A percentile compares a stretch with the other conserved stretches of the same genome.
phyloP scores from a whole-genome alignment of 2,329 filamentous ascomycete species.

The Diaporthe sp. region DNA sequence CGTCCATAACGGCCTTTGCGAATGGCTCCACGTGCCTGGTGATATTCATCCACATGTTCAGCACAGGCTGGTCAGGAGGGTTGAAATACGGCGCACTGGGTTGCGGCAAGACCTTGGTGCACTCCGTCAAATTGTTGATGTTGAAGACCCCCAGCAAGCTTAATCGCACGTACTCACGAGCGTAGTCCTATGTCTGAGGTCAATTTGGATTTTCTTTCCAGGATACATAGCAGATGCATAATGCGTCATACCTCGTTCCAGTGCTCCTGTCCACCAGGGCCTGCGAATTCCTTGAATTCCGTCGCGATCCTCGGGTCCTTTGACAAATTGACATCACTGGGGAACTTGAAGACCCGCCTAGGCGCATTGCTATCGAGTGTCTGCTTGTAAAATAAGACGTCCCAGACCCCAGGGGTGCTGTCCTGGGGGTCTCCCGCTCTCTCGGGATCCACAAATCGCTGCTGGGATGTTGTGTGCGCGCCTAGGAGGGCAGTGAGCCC shows the following conservation, averaged over 20 bases:
- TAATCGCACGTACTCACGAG: conserved; percentile 57
- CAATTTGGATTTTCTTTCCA: not conserved
- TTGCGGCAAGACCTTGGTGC: conserved; percentile 52
- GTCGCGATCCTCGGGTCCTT: conserved; percentile 16
- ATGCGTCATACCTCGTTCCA: conserved; percentile 26
- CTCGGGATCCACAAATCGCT: conserved; percentile 56
- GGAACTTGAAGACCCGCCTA: conserved; percentile 50
- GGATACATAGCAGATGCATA: fast-evolving
- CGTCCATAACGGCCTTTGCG: conserved; percentile 19
- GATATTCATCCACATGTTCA: conserved; percentile 23
- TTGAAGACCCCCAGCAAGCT: conserved; percentile 59
- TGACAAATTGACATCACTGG: conserved; percentile 24
- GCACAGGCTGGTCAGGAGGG: conserved; percentile 9
- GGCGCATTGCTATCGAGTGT: conserved; percentile 49
- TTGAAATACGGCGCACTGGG: conserved; percentile 16
- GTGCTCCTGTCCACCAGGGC: conserved; percentile 8
- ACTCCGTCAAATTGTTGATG: conserved; percentile 59
- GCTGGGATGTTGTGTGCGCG: conserved; percentile 65
- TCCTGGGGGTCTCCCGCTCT: conserved; percentile 62
- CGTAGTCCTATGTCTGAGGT: conserved; percentile 44
- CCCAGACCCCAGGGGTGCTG: conserved; percentile 65
- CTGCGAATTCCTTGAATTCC: conserved; percentile 5
- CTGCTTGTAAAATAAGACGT: conserved; percentile 62
- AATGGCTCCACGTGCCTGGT: conserved; percentile 4
- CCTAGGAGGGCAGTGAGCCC: conserved; percentile 67